A percentile compares a stretch with the other conserved stretches of the same genome.
Conservation (phyloP, 169 alveolate genomes). For the Plasmodium ovale region DNA sequence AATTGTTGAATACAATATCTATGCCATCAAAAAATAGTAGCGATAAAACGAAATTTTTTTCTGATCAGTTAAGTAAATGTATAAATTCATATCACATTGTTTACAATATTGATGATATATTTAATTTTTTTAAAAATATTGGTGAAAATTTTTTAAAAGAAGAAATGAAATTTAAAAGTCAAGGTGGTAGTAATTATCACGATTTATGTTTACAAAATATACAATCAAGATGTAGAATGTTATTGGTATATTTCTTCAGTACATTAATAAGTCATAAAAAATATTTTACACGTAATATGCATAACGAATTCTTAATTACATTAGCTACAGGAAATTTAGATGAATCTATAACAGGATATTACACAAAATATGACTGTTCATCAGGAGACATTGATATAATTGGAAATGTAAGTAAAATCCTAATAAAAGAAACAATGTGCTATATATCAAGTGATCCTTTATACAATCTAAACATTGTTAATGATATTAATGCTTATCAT, state of each 20-base stretch:
- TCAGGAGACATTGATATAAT: conserved; percentile 93
- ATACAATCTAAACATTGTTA: conserved; percentile 21
- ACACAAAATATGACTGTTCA: conserved; percentile 94
- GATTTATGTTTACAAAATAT: conserved; percentile 82
- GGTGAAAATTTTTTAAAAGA: conserved; percentile 38
- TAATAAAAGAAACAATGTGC: conserved; percentile 72
- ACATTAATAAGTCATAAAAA: conserved; percentile 80
- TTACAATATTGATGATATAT: conserved; percentile 37
- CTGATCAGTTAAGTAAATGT: conserved; percentile 33
- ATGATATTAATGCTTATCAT: conserved; percentile 27
- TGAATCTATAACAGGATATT: conserved; percentile 88
- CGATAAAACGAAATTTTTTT: conserved; percentile 27
- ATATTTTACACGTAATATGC: conserved; percentile 19
- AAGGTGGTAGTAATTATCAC: conserved; percentile 58
- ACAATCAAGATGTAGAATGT: conserved; percentile 86
- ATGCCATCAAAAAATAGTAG: conserved; percentile 70
- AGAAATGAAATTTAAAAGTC: conserved; percentile 45
- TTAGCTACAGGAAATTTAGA: conserved; percentile 85
- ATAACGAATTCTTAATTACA: conserved; percentile 35
- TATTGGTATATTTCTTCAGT: conserved; percentile 83
- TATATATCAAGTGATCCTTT: conserved; percentile 51
- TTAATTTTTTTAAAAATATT: conserved; percentile 34
- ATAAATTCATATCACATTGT: conserved; percentile 53
- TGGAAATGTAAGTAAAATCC: conserved; percentile 89
- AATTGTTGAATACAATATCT: conserved; percentile 50